Base-by-base conservation (phyloP, 2,329 filamentous ascomycete genomes). In the Clonostachys sp. region DNA sequence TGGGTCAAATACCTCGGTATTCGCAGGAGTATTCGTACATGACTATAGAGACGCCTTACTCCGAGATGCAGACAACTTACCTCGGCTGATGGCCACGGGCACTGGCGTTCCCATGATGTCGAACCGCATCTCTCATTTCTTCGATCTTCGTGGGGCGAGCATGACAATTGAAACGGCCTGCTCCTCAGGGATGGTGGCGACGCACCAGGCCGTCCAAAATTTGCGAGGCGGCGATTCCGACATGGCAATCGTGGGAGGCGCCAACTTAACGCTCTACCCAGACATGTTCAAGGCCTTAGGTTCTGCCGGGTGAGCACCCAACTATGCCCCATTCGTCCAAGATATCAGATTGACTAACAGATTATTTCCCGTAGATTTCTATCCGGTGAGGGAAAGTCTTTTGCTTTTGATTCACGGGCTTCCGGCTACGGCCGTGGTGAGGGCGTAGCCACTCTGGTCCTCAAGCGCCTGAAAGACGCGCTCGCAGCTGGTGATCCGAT, bases 381-480 rank as follows among this genome's bases (percentile, higher is more conserved):
- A 4, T 49, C 48, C 2, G 44, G 44, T 1, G 45, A 36, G 33
- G 40, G 38, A 33, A 34, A 42, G 41, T 53, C 46, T 34, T 43
- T 55, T 13, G 56, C 42, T 7, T 41, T 49, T 35, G 43, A 39
- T 10, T n/a, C 33, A 10, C 14, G 38, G 12, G 42, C 34, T 18
- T 35, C 36, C 10, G 43, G 46, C 5, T 85, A 83, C 55, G 78
- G 72, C 1, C 71, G 80, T 14, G 81, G 78, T 2, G 81, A 85
- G 53, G 81, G 79, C 0, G 64, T 75, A 16, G 77, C 68, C 1
- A 67, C 74, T 12, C 57, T 84, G 2, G 57, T 82, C 4, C 52
- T 85, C 3, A 84, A 84, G 60, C 68, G 67, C 1, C 62, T 83
- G 0, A 60, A 65, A 2, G 70, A 78, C 50, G 81, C 80, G 1